Evolutionary conservation across 305 asterid species (phyloP).

Genomic region (Fraxinus dipetala): DNA sequence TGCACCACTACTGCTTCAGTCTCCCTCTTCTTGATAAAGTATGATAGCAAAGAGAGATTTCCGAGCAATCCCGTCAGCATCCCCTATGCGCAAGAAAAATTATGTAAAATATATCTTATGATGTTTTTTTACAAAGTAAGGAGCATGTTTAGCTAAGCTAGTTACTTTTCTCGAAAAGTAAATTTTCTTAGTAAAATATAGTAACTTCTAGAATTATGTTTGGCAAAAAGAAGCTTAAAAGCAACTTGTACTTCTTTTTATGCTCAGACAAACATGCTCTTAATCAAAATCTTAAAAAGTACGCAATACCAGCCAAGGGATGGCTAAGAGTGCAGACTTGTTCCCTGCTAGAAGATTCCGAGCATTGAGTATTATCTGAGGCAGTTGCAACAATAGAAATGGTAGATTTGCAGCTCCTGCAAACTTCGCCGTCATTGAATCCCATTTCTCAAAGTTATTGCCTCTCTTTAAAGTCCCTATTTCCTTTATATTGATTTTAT

Average conservation of each 20-base stretch:
- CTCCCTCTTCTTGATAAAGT: slow-evolving; percentile 89
- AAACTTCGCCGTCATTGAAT: slow-evolving; percentile 79
- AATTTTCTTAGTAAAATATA: not conserved
- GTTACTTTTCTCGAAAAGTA: not conserved
- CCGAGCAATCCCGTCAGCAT: slow-evolving; percentile 99
- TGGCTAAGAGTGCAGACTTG: slow-evolving; percentile 72
- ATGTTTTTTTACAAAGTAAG: not conserved
- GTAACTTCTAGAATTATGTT: not conserved
- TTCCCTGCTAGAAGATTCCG: slow-evolving; percentile 84
- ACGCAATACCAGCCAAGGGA: slow-evolving; percentile 89
- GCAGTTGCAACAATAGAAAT: slow-evolving; percentile 80
- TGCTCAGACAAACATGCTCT: not conserved
- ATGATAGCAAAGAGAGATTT: slow-evolving; percentile 78
- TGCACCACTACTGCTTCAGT: slow-evolving; percentile 84
- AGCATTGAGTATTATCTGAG: slow-evolving; percentile 87
- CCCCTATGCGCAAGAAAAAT: slow-evolving; percentile 46
- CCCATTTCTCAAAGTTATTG: slow-evolving; percentile 54
- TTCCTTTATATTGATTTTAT: slow-evolving; percentile 38
- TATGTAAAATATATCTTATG: not conserved
- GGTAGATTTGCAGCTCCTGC: slow-evolving; percentile 92
- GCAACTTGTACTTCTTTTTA: not conserved
- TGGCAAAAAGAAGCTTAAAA: not conserved
- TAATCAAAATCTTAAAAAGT: slow-evolving; percentile 14
- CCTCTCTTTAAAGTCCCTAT: slow-evolving; percentile 33
- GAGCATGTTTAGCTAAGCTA: not conserved